Evolutionary conservation across 2,329 filamentous ascomycete species (phyloP).

Genomic region (Byssoonygena ceratinophila): DNA sequence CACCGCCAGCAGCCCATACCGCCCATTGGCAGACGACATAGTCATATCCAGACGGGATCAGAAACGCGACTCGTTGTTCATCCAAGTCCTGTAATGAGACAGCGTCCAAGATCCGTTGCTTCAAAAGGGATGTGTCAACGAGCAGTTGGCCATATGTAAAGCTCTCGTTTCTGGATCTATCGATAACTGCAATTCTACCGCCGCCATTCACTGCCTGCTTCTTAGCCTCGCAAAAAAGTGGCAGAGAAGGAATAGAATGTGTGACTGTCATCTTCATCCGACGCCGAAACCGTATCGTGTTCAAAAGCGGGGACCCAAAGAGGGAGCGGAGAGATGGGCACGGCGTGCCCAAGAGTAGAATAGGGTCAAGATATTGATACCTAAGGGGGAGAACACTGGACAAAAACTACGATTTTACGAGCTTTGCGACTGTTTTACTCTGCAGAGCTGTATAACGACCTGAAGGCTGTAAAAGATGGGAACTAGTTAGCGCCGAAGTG

Average conservation of each 20-base stretch:
- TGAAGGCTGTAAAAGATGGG: too few species aligned
- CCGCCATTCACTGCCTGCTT: constrained; percentile 27
- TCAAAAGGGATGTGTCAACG: constrained; percentile 29
- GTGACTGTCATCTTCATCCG: constrained; percentile 1
- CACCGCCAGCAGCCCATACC: constrained; percentile 36
- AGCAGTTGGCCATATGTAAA: constrained; percentile 36
- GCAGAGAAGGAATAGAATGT: constrained; percentile 23
- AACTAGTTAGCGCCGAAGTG: too few species aligned
- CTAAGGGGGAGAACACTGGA: too few species aligned
- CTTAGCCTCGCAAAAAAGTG: constrained; percentile 32
- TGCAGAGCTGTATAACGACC: too few species aligned
- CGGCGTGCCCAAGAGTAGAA: too few species aligned
- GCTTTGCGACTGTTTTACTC: too few species aligned
- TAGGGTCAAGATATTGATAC: too few species aligned
- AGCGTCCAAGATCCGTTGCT: constrained; percentile 28
- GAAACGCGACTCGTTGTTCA: constrained; percentile 32
- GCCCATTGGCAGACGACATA: constrained; percentile 37
- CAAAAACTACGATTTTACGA: too few species aligned
- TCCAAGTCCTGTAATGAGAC: constrained; percentile 27
- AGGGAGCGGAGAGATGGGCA: too few species aligned
- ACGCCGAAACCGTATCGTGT: neutral
- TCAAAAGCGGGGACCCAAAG: too few species aligned
- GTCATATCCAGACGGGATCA: constrained; percentile 34
- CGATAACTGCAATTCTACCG: constrained; percentile 32
- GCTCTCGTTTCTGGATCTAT: constrained; percentile 29